Percentiles rank a stretch among this genome's conserved stretches.
Evolutionary conservation across 257 asterid genomes (phyloP).

Genomic region (Mitragyna speciosa): DNA sequence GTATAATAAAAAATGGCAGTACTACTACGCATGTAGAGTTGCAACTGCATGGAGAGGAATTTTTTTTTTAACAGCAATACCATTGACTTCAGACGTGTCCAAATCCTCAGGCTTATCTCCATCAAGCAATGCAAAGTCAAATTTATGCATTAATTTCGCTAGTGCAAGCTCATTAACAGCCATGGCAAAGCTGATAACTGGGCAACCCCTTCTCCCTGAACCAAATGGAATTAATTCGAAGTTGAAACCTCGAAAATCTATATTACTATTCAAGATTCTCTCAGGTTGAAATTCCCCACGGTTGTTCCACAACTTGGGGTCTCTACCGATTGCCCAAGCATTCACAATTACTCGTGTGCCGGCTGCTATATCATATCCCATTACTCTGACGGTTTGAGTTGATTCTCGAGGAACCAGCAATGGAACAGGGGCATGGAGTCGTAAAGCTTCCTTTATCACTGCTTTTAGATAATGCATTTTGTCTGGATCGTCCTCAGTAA

Average conservation of each 20-base stretch:
- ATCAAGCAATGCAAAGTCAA: conserved; percentile 33
- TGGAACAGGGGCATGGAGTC: no score
- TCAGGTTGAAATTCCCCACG: conserved; percentile 52
- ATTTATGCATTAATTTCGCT: conserved; percentile 40
- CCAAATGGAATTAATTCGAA: conserved; percentile 60
- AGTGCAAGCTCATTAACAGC: conserved; percentile 34
- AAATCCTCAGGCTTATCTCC: conserved; percentile 30
- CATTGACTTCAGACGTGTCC: conserved; percentile 47
- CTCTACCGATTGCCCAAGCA: no score
- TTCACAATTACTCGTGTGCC: no score
- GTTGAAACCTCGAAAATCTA: conserved; percentile 43
- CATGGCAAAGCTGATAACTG: conserved; percentile 36
- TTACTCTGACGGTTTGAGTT: no score
- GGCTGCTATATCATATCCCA: no score
- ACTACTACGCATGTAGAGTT: background rate
- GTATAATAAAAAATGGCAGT: background rate
- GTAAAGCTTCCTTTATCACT: no score
- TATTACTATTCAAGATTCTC: conserved; percentile 32
- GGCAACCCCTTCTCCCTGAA: conserved; percentile 58
- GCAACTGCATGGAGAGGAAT: conserved; percentile 35
- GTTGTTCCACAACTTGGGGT: conserved; percentile 39
- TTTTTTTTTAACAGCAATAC: conserved; percentile 29
- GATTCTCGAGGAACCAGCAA: no score
- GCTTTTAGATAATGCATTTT: no score
- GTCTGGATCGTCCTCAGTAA: no score